Percentiles rank a stretch among this genome's conserved stretches.
Evolutionary conservation across 768 basidiomycete genomes (phyloP).

Genomic region (Suillus bovinus): DNA sequence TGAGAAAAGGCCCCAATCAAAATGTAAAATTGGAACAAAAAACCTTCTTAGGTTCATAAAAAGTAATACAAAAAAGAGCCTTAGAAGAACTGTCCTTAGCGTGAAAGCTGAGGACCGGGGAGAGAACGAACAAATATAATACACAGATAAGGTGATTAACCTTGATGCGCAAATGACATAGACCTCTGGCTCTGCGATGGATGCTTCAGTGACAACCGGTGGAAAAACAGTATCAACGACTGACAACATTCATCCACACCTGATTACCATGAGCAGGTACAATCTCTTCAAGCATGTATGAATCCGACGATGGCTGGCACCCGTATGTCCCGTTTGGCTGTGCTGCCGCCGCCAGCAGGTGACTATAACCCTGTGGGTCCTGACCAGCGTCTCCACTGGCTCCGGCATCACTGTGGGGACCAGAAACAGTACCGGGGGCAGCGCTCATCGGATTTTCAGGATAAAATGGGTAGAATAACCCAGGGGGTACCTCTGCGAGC

Average conservation of each 20-base stretch:
- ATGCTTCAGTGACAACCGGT: background rate
- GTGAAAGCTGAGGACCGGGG: background rate
- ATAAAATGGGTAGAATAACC: slow-evolving; percentile 78
- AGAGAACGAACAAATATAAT: background rate
- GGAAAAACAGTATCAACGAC: slow-evolving; percentile 21
- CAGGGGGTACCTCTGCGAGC: slow-evolving; percentile 67
- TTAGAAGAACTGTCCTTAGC: slow-evolving; percentile 23
- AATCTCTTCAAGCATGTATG: slow-evolving; percentile 72
- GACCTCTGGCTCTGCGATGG: background rate
- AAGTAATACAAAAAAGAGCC: slow-evolving; percentile 28
- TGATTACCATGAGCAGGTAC: slow-evolving; percentile 39
- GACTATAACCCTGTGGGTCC: slow-evolving; percentile 45
- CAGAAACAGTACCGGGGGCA: slow-evolving; percentile 15
- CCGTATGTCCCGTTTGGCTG: slow-evolving; percentile 56
- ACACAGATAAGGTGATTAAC: slow-evolving; percentile 13
- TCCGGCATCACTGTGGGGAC: slow-evolving; percentile 21
- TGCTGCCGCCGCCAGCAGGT: slow-evolving; percentile 58
- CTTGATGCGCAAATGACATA: slow-evolving; percentile 3
- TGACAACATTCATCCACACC: slow-evolving; percentile 48
- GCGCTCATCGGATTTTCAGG: slow-evolving; percentile 49
- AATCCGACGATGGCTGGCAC: slow-evolving; percentile 56
- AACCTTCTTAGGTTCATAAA: slow-evolving; percentile 26
- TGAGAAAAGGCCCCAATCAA: background rate
- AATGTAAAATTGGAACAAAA: slow-evolving; percentile 13
- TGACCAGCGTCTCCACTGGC: slow-evolving; percentile 18